Evolutionary conservation across 139 green algal species (phyloP).

Genomic region (Choricystis sp.): DNA sequence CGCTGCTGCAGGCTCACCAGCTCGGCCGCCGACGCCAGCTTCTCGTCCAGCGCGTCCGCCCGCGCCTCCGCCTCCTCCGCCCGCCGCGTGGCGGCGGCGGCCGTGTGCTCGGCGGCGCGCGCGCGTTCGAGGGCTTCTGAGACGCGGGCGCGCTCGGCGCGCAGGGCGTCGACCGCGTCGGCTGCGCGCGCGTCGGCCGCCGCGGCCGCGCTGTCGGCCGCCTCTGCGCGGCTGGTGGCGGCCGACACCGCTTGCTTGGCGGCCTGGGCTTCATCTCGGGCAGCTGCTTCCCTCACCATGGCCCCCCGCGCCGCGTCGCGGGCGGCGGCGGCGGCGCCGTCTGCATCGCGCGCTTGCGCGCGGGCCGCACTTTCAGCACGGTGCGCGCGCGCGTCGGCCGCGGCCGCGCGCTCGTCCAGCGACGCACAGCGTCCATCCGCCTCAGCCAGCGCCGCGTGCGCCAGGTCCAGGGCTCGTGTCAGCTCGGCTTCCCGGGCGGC

Average conservation of each 20-base stretch:
- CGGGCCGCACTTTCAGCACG: background rate
- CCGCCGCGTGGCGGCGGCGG: too few species aligned
- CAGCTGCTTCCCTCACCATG: background rate
- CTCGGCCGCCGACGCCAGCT: background rate
- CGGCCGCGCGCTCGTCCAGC: background rate
- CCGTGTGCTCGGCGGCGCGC: background rate
- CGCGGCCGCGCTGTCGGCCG: background rate
- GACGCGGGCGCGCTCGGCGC: background rate
- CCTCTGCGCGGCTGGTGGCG: too few species aligned
- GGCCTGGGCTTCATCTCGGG: background rate
- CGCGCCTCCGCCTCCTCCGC: background rate
- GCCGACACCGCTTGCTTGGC: background rate
- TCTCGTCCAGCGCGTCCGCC: background rate
- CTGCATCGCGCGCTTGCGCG: background rate
- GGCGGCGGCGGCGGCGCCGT: too few species aligned
- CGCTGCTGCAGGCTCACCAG: background rate
- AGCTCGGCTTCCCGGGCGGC: background rate
- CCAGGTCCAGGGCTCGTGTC: background rate
- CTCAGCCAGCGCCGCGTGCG: background rate
- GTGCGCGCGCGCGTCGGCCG: too few species aligned
- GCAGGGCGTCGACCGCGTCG: background rate
- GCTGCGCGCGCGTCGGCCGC: too few species aligned
- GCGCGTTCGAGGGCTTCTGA: too few species aligned
- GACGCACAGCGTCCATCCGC: background rate
- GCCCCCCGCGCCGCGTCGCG: too few species aligned